Evolutionary conservation across 2,329 filamentous ascomycete genomes (phyloP).

Genomic region (Cladorrhinum sp.): DNA sequence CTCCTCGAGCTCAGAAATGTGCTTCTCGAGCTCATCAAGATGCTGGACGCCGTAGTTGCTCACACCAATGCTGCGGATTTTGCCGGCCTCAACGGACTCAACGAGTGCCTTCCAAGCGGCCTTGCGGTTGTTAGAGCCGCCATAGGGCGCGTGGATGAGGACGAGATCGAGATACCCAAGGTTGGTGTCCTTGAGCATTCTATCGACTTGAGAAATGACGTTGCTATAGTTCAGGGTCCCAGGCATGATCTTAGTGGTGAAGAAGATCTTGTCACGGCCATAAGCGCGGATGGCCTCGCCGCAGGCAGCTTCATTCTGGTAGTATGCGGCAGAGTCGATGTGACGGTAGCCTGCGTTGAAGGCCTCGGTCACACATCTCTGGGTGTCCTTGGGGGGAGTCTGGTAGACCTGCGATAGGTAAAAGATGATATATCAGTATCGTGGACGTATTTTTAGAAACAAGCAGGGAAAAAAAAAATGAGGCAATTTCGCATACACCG

Average conservation of each 20-base stretch:
- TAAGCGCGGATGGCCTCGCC: conserved; percentile 42
- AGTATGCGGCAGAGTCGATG: conserved; percentile 52
- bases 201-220: conserved; percentile 61
- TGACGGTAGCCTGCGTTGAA: conserved; percentile 53
- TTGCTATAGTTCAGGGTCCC: conserved; percentile 54
- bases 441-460: not conserved
- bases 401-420: conserved; percentile 1
- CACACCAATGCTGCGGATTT: conserved; percentile 60
- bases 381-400: conserved; percentile 36
- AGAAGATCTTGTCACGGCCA: conserved; percentile 51
- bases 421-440: not conserved
- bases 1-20: conserved; percentile 59
- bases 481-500: conserved; percentile 42
- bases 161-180: conserved; percentile 67
- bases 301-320: conserved; percentile 49
- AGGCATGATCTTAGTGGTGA: conserved; percentile 55
- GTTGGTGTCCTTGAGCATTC: conserved; percentile 59
- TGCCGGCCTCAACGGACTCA: conserved; percentile 60
- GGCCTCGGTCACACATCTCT: conserved; percentile 43
- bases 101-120: conserved; percentile 61
- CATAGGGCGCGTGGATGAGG: conserved; percentile 61
- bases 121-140: conserved; percentile 54
- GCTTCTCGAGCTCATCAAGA: conserved; percentile 56
- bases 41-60: conserved; percentile 65
- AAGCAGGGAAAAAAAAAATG: not conserved